Base-by-base conservation (phyloP, 1,139 yeast species). In the Scheffersomyces illinoinensis region DNA sequence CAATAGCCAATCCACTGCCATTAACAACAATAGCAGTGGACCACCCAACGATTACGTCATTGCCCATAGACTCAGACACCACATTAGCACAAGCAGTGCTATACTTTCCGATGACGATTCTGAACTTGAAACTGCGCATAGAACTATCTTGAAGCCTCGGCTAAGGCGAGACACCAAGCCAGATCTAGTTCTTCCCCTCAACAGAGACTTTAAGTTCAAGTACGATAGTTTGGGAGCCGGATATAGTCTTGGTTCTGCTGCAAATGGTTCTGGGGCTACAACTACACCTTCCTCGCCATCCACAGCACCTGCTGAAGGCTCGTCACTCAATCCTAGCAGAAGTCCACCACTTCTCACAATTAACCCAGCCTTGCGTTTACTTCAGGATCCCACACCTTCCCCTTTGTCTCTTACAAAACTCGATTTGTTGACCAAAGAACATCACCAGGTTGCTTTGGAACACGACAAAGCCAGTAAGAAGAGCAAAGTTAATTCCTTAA, bases 61-160 rank as follows among this genome's bases (percentile, higher is more conserved):
- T 1, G 21, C 51, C 51, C 51, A 48, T n/a, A 48, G 24, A 24
- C 51, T 48, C 51, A 48, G 51, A 17, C 51, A 48, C 17, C 51
- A 48, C 51, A 48, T 48, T n/a, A 24, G 14, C 12, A 20, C 51
- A 6, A 48, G 24, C 51, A 67, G 68, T 56, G 74, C 76, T 3
- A 62, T 73, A 47, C 56, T 72, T 12, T 74, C 79, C 12, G 81
- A 77, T 62, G 81, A 76, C 53, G 82, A 77, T 57, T 76, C 76
- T 10, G 77, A 74, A 57, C 61, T 68, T 19, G 80, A 76, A 48
- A 56, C 63, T n/a, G 54, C 70, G 1, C 55, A 66, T 17, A 60
- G 67, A 56, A 63, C 68, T 23, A 68, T 67, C 24, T 48, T 68
- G 6, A 66, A 63, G 53, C 66, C 70, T 52, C 62, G 66, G 23